Evolutionary conservation across 345 rosid genomes (phyloP), one percentile per base, ranked within the genome.

Genomic region (Carallia brachiata): DNA sequence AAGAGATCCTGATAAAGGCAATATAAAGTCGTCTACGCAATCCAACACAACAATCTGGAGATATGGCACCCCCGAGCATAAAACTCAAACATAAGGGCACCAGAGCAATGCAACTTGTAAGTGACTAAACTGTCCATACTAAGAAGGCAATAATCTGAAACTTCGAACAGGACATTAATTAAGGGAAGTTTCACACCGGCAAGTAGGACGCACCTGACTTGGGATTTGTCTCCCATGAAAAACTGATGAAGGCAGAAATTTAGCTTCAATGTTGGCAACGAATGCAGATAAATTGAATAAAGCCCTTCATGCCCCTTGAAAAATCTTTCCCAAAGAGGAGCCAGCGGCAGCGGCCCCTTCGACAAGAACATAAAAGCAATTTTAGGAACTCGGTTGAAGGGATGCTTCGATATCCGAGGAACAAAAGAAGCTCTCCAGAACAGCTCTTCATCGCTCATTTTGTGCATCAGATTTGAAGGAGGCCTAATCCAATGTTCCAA

Each of bases 341-440:
- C 88, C 76, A 95, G 85, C 0, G 98, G 99, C 84, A 95, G 76
- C 0, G 98, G 93, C 36, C 97, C 99, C 80, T 87, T 89, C 3
- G 98, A 81, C 87, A 95, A 87, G 85, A 95, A 95, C 99, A 95
- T 90, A 67, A 92, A 92, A 8, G 96, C 98, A 83, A 95, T 73
- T 88, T 95, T 92, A 0, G 97, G 93, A 70, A 84, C 81, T 74
- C 99, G 87, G 62, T 32, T 62, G 72, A 90, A 95, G 4, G 98
- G 99, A 65, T 89, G 87, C 37, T 79, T 82, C 66, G 80, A 81
- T 27, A 87, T 84, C 31, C 73, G 75, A 28, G 99, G 97, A 77
- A 79, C 85, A 27, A 88, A 83, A 8, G 97, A 81, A n/a, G 98
- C 91, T 71, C 91, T 85, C 97, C 99, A 95, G 1, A 90, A 80